Base-by-base conservation (phyloP, 495 filamentous ascomycete species). In the Lepidopterella palustris region DNA sequence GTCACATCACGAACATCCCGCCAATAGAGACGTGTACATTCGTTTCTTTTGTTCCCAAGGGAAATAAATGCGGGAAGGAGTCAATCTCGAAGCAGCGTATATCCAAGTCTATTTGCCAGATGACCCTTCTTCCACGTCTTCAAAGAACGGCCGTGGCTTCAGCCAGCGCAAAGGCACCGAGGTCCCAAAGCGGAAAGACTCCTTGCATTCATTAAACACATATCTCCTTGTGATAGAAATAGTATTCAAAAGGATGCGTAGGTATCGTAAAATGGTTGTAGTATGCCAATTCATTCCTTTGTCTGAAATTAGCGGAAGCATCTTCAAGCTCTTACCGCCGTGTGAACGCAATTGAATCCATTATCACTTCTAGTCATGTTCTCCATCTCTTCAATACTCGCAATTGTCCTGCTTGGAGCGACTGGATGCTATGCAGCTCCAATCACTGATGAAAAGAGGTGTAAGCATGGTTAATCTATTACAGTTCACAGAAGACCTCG, bases 351-450 rank as follows among this genome's bases (percentile, higher is more conserved):
- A n/a, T n/a, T n/a, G n/a, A n/a, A n/a, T n/a, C 3, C 35, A 42
- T 24, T 1, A 1, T 25, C 47, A 9, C 10, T 21, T 54, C 45
- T 8, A 21, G 55, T 13, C 53, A 62, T 62, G 59, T 5, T 45
- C 45, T 62, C 29, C 13, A 21, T 53, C 5, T 24, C 20, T 26
- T 56, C 45, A 4, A n/a, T 54, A 20, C 35, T 48, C 8, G 15
- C 29, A n/a, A 21, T 57, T 15, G n/a, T 53, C 9, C 21, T 56
- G 23, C 26, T 21, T 2, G 23, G 53, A 10, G 18, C 54, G 32
- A 39, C 26, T 53, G 21, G 31, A n/a, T 26, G 23, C 54, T 5
- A 27, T 61, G 62, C 62, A 55, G 53, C 54, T 45, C 53, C 62
- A 3, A 15, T 61, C 26, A 13, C 47, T 25, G 1, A 10, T 39